Evolutionary conservation across 306 rosid genomes (phyloP), one percentile per base, ranked within the genome.

Genomic region (Hylodesmum podocarpum): DNA sequence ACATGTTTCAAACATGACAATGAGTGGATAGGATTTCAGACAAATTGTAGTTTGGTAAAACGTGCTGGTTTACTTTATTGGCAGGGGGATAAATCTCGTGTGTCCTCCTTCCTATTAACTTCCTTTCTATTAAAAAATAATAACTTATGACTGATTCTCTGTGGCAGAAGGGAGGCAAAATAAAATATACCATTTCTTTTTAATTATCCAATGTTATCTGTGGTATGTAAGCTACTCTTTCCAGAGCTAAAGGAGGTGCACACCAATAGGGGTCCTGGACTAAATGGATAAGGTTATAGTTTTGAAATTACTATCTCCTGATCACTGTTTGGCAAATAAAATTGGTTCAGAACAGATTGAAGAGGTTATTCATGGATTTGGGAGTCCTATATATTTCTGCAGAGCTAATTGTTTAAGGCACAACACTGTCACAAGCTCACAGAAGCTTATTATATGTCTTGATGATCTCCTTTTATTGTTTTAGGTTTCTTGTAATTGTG

Each of bases 151-250:
- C 19, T 9, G 54, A 76, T 41, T 50, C 33, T 37, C 18, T 16
- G 11, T 25, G 12, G 18, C 34, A 67, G 15, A 16, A 24, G 18
- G 25, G 0, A 49, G 55, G n/a, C n/a, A n/a, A n/a, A n/a, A n/a
- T n/a, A n/a, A n/a, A n/a, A n/a, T n/a, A n/a, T n/a, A 67, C 33
- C 36, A 21, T 80, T 43, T 53, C 71, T 39, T 57, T 55, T 55
- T 18, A 77, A 72, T 66, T 29, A 71, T 34, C 66, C 43, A 18
- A 29, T 53, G 75, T 39, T 44, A 24, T 18, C 40, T 24, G 3
- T 1, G 39, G 44, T 24, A 18, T 65, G 44, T 14, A 31, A 76
- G 70, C 29, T 46, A 78, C 37, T 44, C 4, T 53, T 64, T 73
- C 51, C 41, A 15, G 14, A 15, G 33, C 19, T 79, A 21, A 63